Evolutionary conservation across 164 flowering plant species (phyloP), one percentile per base, ranked within the genome.

Genomic region (Berberis thunbergii): DNA sequence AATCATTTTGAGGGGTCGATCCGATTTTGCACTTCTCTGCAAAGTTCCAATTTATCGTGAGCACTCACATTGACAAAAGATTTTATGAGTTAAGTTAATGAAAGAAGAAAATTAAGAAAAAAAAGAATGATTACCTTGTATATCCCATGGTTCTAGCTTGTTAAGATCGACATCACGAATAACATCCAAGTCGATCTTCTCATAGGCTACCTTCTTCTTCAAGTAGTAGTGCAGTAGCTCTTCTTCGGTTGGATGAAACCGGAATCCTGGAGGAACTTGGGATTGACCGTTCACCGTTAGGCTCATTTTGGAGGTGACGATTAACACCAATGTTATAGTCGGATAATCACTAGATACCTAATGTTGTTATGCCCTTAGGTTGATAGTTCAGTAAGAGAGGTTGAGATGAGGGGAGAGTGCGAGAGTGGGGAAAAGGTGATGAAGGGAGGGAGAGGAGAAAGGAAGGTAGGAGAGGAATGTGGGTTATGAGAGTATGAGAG

Each of bases 61-160:
- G 52, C 6, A 39, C 42, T 26, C 26, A 6, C 54, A 52, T 40
- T n/a, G 1, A 6, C 12, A 39, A 13, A 55, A 43, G 7, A 57
- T 11, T 7, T 40, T 2, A 11, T 40, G 43, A 8, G 10, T 38
- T 1, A 59, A 26, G 26, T 26, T 39, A 53, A 52, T 38, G 50
- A 43, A 46, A 45, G 11, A 10, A 49, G 8, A n/a, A 9, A 46
- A 61, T 6, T 41, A 11, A 2, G 38, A 43, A 1, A 7, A 38
- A 2, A 40, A 7, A 26, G 13, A 6, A n/a, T 3, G 11, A 49
- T 10, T 64, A 88, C 98, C 98, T 86, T 91, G 95, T 48, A 91
- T 91, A 67, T 91, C 96, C 97, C 97, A 91, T 0, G 97, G 97
- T 64, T 91, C 97, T 38, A 91, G 89, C 78, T 88, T 91, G 60